Conservation (phyloP, 345 rosid genomes). For the Dovyalis caffra region DNA sequence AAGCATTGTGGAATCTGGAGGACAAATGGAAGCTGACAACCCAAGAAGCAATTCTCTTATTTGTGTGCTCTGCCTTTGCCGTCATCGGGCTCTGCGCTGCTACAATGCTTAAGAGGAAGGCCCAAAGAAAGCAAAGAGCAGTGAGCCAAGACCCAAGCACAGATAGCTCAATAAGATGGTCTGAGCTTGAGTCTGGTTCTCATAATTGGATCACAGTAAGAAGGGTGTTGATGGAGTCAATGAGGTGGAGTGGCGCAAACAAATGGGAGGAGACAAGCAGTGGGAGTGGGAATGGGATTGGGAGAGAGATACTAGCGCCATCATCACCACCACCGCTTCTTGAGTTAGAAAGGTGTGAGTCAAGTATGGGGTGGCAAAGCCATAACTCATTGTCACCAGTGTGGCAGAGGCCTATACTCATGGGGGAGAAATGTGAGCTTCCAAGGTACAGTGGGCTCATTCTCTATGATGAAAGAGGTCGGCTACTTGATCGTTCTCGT, state of each 20-base stretch:
- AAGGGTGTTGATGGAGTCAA: constrained; percentile 49
- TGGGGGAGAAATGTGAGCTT: constrained; percentile 84
- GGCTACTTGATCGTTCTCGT: constrained; percentile 34
- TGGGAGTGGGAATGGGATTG: not conserved
- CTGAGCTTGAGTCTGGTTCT: not conserved
- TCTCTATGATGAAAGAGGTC: constrained; percentile 69
- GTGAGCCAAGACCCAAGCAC: constrained; percentile 10
- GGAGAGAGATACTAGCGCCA: constrained; percentile 15
- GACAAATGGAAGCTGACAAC: constrained; percentile 66
- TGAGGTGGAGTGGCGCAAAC: constrained; percentile 68
- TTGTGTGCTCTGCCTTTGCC: constrained; percentile 43
- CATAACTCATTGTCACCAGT: constrained; percentile 59
- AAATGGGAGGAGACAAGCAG: constrained; percentile 46
- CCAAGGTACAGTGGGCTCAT: constrained; percentile 77
- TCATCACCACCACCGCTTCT: constrained; percentile 23
- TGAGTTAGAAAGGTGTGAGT: constrained; percentile 23
- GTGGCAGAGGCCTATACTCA: constrained; percentile 81
- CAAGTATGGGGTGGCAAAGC: constrained; percentile 41
- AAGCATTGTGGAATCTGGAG: constrained; percentile 66
- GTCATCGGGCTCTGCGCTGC: constrained; percentile 47
- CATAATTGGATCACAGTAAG: constrained; percentile 41
- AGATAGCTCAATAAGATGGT: not conserved
- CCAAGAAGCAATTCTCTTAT: constrained; percentile 42
- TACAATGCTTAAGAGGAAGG: constrained; percentile 38
- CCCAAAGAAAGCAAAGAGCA: constrained; percentile 25